A percentile compares a stretch with the other conserved stretches of the same genome.
phyloP scores from a whole-genome alignment of 257 asterid genomes.

The Mentha longifolia region DNA sequence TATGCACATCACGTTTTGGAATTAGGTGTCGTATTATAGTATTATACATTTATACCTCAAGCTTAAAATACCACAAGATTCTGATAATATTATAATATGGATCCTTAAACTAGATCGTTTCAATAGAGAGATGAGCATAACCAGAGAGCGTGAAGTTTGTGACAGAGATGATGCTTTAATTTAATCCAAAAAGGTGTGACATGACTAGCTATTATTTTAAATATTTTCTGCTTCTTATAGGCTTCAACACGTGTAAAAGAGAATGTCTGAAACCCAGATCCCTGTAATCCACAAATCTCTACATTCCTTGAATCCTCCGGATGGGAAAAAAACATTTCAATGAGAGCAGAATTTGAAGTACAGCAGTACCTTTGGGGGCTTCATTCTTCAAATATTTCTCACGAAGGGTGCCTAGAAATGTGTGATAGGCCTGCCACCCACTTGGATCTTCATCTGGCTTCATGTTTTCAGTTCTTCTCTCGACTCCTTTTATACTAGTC shows the following conservation, averaged over 20 bases:
- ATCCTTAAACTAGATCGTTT: conserved; percentile 9
- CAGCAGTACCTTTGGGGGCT: conserved; percentile 65
- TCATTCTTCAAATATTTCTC: conserved; percentile 80
- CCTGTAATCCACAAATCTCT: not conserved
- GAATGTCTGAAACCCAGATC: not conserved
- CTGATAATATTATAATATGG: not conserved
- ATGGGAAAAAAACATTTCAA: not conserved
- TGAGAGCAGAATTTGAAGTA: conserved; percentile 17
- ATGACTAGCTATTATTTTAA: not conserved
- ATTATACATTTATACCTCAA: not conserved
- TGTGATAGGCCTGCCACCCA: conserved; percentile 81
- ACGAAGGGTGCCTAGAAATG: conserved; percentile 69
- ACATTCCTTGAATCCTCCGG: not conserved
- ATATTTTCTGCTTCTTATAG: not conserved
- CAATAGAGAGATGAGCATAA: not conserved
- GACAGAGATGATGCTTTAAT: not conserved
- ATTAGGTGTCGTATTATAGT: conserved; percentile 1
- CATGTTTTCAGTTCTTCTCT: conserved; percentile 68
- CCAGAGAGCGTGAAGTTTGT: not conserved
- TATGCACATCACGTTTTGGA: conserved; percentile 30
- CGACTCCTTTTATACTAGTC: conserved; percentile 65
- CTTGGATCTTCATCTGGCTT: conserved; percentile 83
- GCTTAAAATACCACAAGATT: conserved; percentile 5
- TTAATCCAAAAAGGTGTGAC: too few relatives aligned
- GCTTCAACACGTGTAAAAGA: not conserved